Base-by-base conservation (phyloP, 805 yeast species). In the Yarrowia sp. region DNA sequence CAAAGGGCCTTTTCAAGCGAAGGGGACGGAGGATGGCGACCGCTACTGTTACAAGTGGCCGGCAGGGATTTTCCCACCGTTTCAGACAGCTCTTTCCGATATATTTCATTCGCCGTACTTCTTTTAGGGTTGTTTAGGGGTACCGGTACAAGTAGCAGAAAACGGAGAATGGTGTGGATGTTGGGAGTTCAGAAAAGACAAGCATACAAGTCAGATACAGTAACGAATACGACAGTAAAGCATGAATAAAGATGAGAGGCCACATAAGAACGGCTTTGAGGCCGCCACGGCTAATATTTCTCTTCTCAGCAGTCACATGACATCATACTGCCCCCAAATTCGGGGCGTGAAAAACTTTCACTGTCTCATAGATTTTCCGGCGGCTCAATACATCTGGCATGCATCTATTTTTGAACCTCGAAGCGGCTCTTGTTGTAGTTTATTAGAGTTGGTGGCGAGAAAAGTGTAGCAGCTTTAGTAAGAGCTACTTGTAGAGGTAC, bases 281-380 rank as follows among this genome's bases (percentile, higher is more conserved):
- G 30, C 30, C 30, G 30, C 30, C 30, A 24, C 30, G 30, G 30
- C 30, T 24, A 24, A 24, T 24, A 24, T 24, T 24, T 24, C 30
- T 24, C 30, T 24, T 24, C 30, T 24, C 30, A 24, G 30, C 30
- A 24, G 30, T 40, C 44, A 15, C 44, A 40, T 50, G 40, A 50
- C 55, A 50, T 50, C 55, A 50, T 34, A n/a, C 56, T 52, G 56
- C 56, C 36, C 56, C 42, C 56, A 52, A 52, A 52, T 17, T 52
- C 42, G 53, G 20, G 9, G 13, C 3, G 38, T 49, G 39, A 19
- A 52, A 52, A 52, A 34, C 56, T 36, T 52, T 52, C 36, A n/a
- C 56, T 34, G 56, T 36, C 42, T 52, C 56, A 52, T 36, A 52
- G 56, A 52, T 52, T 34, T 52, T 52, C 56, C 56, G 56, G 56